Evolutionary conservation across 2,329 filamentous ascomycete genomes (phyloP).

Genomic region (Pestalotiopsis sp.): DNA sequence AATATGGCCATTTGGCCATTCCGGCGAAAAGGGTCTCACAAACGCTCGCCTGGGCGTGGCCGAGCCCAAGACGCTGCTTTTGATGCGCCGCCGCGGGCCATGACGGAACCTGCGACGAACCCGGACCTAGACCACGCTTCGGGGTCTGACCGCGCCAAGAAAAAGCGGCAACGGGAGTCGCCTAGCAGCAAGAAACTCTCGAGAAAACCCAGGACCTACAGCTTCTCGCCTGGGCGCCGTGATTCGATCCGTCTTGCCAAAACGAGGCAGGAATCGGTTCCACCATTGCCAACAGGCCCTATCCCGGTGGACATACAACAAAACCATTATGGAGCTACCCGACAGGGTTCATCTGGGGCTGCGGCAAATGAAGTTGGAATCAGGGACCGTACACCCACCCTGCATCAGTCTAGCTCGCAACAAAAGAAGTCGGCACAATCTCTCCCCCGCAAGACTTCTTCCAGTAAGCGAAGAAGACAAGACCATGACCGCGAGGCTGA

Average conservation of each 20-base stretch:
- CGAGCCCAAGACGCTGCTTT: conserved; percentile 39
- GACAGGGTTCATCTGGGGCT: conserved; percentile 14
- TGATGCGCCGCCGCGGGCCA: conserved; percentile 22
- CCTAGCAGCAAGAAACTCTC: conserved; percentile 41
- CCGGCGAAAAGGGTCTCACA: conserved; percentile 71
- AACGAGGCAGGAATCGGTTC: conserved; percentile 27
- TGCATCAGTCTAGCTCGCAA: conserved; percentile 54
- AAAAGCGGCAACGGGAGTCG: conserved; percentile 14
- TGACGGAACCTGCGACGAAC: conserved; percentile 25
- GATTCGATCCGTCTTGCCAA: conserved; percentile 53
- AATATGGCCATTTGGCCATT: conserved; percentile 85
- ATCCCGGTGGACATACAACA: conserved; percentile 19
- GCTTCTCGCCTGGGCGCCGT: conserved; percentile 63
- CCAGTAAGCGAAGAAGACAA: conserved; percentile 75
- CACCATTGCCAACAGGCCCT: conserved; percentile 24
- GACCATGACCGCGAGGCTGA: conserved; percentile 83
- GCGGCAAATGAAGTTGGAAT: conserved; percentile 24
- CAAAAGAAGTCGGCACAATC: conserved; percentile 64
- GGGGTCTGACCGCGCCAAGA: conserved; percentile 1
- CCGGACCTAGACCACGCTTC: not conserved
- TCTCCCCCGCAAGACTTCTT: conserved; percentile 64
- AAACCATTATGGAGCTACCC: conserved; percentile 13
- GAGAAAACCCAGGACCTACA: conserved; percentile 37
- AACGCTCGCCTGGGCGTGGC: conserved; percentile 53
- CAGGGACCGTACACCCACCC: conserved; percentile 50